Percentiles rank a stretch among this genome's conserved stretches.
phyloP scores from a whole-genome alignment of 192 early-diverging fungal species.

The Coemansia sp. region DNA sequence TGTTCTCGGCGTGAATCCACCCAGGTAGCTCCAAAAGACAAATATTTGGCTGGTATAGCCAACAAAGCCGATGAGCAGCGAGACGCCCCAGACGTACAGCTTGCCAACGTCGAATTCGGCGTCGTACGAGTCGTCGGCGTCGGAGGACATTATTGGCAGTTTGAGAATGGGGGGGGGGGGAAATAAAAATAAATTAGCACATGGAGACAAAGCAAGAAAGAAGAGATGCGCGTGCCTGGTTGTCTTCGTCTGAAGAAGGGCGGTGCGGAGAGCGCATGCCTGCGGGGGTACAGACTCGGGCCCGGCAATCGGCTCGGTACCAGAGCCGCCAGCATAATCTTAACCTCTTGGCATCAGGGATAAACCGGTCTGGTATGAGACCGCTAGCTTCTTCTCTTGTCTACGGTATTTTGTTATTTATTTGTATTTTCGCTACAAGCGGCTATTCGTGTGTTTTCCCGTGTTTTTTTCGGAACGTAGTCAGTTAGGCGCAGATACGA shows the following conservation, averaged over 20 bases:
- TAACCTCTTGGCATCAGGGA: neutral
- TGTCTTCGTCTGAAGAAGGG: neutral
- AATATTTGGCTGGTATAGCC: slow-evolving; percentile 65
- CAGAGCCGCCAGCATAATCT: neutral
- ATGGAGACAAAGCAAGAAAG: neutral
- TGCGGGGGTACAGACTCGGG: neutral
- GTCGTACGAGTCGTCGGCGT: slow-evolving; percentile 21
- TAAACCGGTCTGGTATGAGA: neutral
- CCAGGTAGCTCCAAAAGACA: slow-evolving; percentile 63
- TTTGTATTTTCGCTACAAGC: neutral
- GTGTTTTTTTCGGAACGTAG: neutral
- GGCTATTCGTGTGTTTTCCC: too few relatives aligned
- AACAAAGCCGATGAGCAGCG: slow-evolving; percentile 63
- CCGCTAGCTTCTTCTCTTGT: neutral
- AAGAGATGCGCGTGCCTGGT: neutral
- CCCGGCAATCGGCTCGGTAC: neutral
- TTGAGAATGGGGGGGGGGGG: neutral
- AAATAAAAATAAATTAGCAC: neutral
- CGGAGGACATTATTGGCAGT: slow-evolving; percentile 12
- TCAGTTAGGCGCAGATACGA: neutral
- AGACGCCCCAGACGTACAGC: slow-evolving; percentile 61
- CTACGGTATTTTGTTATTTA: neutral
- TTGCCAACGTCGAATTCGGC: slow-evolving; percentile 54
- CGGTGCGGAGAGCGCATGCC: neutral
- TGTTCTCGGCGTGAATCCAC: slow-evolving; percentile 43